Percentiles rank a stretch among this genome's conserved stretches.
Evolutionary conservation across 306 rosid genomes (phyloP).

Genomic region (Quercus gilva): DNA sequence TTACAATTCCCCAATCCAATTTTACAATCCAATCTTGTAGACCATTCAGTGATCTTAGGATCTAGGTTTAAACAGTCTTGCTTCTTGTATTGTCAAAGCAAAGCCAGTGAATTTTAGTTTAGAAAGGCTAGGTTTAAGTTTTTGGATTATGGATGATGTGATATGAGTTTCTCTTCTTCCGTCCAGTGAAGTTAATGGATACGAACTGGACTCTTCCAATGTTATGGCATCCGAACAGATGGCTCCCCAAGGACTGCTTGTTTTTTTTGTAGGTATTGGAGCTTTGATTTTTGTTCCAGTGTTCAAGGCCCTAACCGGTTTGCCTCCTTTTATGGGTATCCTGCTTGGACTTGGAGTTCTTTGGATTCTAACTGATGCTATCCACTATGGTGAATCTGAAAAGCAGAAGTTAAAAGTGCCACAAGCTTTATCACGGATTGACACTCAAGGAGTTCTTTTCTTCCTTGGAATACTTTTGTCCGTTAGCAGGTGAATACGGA

Average conservation of each 20-base stretch:
- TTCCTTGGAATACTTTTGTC: conserved; percentile 95
- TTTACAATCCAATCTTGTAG: too few relatives aligned
- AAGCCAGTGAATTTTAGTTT: conserved; percentile 12
- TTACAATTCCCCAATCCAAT: too few relatives aligned
- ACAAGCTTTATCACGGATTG: conserved; percentile 90
- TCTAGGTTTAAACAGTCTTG: too few relatives aligned
- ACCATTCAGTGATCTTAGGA: too few relatives aligned
- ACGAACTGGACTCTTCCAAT: conserved; percentile 50
- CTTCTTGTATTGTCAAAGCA: not conserved
- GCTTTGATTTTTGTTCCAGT: conserved; percentile 87
- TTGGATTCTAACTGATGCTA: conserved; percentile 95
- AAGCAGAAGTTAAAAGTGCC: conserved; percentile 88
- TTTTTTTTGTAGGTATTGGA: conserved; percentile 82
- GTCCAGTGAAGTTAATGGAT: conserved; percentile 77
- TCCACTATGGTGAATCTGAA: conserved; percentile 95
- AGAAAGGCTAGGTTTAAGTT: conserved; percentile 14
- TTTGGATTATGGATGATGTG: conserved; percentile 14
- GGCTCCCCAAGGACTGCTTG: conserved; percentile 93
- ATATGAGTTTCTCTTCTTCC: conserved; percentile 22
- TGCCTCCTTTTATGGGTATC: conserved; percentile 95
- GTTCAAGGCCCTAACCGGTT: conserved; percentile 85
- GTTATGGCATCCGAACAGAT: conserved; percentile 81
- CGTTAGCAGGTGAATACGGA: conserved; percentile 64
- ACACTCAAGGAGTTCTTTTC: conserved; percentile 88
- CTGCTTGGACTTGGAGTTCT: conserved; percentile 91